These are phyloP conservation scores for Chaetomium strumarium DNA, from an alignment of 2,329 filamentous ascomycete species.

Conservation along the genomic window DNA sequence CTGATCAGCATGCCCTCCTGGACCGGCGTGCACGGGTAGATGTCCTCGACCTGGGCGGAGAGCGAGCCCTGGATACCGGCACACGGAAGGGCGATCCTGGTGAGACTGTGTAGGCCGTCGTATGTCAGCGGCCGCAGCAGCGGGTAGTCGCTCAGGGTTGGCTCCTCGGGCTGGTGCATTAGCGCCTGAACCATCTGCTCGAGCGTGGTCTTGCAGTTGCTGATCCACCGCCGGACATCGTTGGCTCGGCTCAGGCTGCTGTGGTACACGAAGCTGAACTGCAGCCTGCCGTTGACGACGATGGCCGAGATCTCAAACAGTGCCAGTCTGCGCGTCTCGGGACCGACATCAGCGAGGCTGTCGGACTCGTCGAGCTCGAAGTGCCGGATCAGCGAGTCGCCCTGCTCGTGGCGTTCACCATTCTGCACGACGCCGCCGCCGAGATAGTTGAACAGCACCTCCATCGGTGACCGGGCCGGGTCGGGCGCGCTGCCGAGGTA, in stretches of 20 bases:
- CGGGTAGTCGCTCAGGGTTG: conserved; percentile 26
- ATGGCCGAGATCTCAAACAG: conserved; percentile 24
- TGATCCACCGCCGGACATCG: conserved; percentile 19
- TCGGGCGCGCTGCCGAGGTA: conserved; percentile 3
- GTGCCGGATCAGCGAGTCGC: not conserved
- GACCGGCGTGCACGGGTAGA: conserved; percentile 24
- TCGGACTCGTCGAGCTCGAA: conserved; percentile 4
- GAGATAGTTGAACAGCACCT: conserved; percentile 24
- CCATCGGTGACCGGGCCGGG: conserved; percentile 15
- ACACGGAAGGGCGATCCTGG: conserved; percentile 13
- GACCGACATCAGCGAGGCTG: conserved; percentile 19
- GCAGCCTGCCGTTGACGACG: conserved; percentile 18
- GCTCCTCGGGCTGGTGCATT: conserved; percentile 11
- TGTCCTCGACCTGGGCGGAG: conserved; percentile 18
- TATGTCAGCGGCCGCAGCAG: conserved; percentile 21
- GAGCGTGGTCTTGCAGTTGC: conserved; percentile 15
- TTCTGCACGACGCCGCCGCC: conserved; percentile 15
- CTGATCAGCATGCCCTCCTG: conserved; percentile 25
- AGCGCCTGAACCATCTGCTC: conserved; percentile 15
- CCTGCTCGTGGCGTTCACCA: not conserved
- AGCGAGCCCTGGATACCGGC: conserved; percentile 14
- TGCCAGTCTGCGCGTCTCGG: conserved; percentile 20
- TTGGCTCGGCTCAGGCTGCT: conserved; percentile 2
- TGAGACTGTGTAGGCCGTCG: conserved; percentile 18
- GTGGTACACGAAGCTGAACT: conserved; percentile 24